Evolutionary conservation across 768 basidiomycete genomes (phyloP).

Genomic region (Leccinum uliginosum): DNA sequence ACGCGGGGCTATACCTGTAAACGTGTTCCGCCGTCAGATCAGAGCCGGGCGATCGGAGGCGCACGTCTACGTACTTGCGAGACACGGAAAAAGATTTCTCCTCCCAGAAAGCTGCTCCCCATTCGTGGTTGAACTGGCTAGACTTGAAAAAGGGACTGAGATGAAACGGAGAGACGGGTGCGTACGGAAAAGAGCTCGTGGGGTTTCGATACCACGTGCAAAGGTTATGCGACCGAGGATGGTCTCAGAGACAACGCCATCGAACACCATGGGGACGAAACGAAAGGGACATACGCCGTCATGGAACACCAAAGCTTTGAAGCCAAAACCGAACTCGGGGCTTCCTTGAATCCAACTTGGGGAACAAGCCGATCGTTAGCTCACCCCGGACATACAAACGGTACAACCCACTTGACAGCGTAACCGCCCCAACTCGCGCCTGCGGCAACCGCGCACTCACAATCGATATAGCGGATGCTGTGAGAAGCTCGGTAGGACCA

Average conservation of each 20-base stretch:
- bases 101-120: constrained; percentile 81
- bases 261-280: not conserved
- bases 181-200: constrained; percentile 85
- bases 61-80: constrained; percentile 42
- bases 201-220: too few relatives aligned
- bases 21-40: not conserved
- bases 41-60: not conserved
- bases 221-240: too few relatives aligned
- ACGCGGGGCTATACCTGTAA: constrained; percentile 67
- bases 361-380: constrained; percentile 2
- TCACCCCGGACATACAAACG: not conserved
- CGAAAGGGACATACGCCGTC: constrained; percentile 62
- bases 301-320: constrained; percentile 90
- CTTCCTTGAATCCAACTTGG: constrained; percentile 92
- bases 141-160: not conserved
- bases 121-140: constrained; percentile 79
- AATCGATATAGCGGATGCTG: constrained; percentile 48
- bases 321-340: constrained; percentile 80
- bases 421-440: constrained; percentile 88
- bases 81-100: constrained; percentile 47
- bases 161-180: constrained; percentile 3
- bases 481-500: not conserved
- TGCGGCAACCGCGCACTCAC: constrained; percentile 66
- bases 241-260: not conserved
- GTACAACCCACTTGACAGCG: constrained; percentile 66